These are phyloP conservation scores for Medicago truncatula DNA, from an alignment of 306 rosid genomes.

Conservation along the genomic window DNA sequence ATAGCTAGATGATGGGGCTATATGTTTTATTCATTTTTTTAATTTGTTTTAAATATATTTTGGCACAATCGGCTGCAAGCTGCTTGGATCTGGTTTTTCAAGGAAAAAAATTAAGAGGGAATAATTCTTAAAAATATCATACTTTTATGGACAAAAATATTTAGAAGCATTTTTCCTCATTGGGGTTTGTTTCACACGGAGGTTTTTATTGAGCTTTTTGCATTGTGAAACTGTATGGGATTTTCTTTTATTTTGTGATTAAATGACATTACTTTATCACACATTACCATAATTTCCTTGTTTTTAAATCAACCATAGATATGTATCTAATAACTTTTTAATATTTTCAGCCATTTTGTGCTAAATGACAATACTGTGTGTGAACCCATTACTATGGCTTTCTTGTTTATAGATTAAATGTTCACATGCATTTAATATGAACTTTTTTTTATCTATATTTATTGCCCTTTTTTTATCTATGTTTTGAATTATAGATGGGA, in stretches of 20 bases:
- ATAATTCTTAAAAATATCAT: neutral
- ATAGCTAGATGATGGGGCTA: neutral
- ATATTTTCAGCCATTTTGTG: slow-evolving; percentile 14
- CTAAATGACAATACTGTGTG: slow-evolving; percentile 2
- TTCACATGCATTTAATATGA: neutral
- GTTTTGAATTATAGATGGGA: slow-evolving; percentile 67
- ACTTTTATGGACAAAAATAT: neutral
- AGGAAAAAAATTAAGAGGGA: too few species aligned
- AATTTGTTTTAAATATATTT: too few species aligned
- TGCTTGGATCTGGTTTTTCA: too few species aligned
- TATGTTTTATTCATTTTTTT: too few species aligned
- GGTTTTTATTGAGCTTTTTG: neutral
- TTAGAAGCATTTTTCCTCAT: neutral
- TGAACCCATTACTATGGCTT: slow-evolving; percentile 9
- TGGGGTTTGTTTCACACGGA: neutral
- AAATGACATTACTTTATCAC: slow-evolving; percentile 9
- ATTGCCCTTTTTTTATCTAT: neutral
- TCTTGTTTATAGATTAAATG: neutral
- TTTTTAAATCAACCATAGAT: neutral
- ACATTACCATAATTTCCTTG: neutral
- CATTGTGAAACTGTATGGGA: neutral
- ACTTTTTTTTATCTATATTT: too few species aligned
- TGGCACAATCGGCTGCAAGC: too few species aligned
- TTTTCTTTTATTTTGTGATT: slow-evolving; percentile 28
- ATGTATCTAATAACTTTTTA: neutral